Base-by-base conservation (phyloP, 176 grass and related monocot species). In the Aegilops umbellulata region DNA sequence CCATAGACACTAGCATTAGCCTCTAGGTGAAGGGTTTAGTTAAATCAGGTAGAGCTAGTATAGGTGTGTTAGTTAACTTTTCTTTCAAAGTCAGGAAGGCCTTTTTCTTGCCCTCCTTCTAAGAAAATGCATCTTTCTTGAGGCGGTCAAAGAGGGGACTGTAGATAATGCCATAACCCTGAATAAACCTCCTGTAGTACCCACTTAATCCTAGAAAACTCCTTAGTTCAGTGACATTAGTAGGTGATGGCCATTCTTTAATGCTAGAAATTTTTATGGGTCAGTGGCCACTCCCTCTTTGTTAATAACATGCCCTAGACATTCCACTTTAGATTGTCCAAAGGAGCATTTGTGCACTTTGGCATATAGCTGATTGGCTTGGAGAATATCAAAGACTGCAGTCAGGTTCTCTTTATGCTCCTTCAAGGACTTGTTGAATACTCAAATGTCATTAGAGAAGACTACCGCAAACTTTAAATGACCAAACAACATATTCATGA, bases 371-470 rank as follows among this genome's bases (percentile, higher is more conserved):
- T 64, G 0, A 6, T 27, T 22, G 4, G 13, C 23, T 13, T 26
- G 23, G 4, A 64, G 1, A 2, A 26, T 6, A 2, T 25, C 3
- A 5, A 26, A 64, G 0, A 14, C 24, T 6, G 1, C 0, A 0
- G 1, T 1, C 11, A 64, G 4, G 8, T 64, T 10, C 0, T 27
- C 10, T 3, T 10, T 13, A 24, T 64, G 61, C 12, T 64, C 24
- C 12, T 27, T 11, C 3, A 4, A 5, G 1, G n/a, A 10, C 1
- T 5, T 5, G 25, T 10, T 26, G 20, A 23, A 26, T 5, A 26
- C 20, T 1, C 13, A 13, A 1, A 63, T 27, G 12, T 63, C 23
- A 63, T 27, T 23, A 63, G 26, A 63, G n/a, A 63, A 63, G 1
- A 25, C 60, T 9, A 62, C 9, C 4, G 25, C 60, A 25, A 25